Conservation (phyloP, 345 rosid species). For the Euphorbia pulcherrima region DNA sequence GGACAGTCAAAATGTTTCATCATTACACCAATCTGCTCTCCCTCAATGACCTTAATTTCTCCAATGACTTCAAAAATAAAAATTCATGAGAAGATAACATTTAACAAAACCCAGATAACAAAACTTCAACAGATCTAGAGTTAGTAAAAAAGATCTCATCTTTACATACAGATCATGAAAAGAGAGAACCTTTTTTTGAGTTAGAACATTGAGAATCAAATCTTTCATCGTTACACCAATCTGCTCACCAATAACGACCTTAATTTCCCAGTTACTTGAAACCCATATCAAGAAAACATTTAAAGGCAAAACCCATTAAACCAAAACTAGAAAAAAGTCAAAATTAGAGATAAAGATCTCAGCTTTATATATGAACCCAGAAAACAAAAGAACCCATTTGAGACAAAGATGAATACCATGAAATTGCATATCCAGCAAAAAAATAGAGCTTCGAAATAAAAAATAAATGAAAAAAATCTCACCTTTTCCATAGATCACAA, state of each 20-base stretch:
- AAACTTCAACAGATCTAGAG: no score
- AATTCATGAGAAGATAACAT: constrained; percentile 14
- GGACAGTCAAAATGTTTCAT: constrained; percentile 48
- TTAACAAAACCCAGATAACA: not conserved
- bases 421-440: not conserved
- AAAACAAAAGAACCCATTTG: not conserved
- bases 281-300: no score
- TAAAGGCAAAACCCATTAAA: no score
- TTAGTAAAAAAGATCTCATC: not conserved
- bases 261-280: no score
- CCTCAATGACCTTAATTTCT: constrained; percentile 23
- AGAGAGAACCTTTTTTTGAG: no score
- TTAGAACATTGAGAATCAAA: no score
- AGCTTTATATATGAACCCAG: no score
- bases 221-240: no score
- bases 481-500: not conserved
- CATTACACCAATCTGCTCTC: constrained; percentile 64
- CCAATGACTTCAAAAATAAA: constrained; percentile 9
- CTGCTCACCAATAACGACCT: no score
- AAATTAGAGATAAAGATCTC: no score
- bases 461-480: not conserved
- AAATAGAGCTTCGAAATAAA: not conserved
- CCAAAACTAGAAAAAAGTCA: constrained; percentile 10
- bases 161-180: not conserved
- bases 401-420: not conserved